phyloP scores from a whole-genome alignment of 768 basidiomycete genomes.

The Royoungia palumana region DNA sequence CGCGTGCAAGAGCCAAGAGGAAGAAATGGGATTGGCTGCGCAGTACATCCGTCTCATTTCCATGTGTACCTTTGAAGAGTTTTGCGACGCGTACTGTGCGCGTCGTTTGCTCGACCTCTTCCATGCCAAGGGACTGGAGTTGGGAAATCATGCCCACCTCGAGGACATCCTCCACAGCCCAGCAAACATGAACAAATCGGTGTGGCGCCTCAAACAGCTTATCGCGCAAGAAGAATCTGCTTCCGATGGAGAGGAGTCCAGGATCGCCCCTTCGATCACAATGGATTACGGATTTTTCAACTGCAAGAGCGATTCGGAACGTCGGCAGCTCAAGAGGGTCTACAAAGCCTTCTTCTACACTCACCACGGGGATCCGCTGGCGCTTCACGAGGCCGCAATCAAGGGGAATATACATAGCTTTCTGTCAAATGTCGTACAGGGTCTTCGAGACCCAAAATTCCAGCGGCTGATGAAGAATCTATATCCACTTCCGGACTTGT shows the following conservation, averaged over 20 bases:
- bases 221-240: neutral
- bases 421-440: constrained; percentile 18
- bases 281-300: constrained; percentile 17
- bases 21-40: neutral
- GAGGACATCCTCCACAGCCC: neutral
- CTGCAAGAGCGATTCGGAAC: constrained; percentile 5
- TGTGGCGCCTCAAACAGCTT: constrained; percentile 12
- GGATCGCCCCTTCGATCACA: neutral
- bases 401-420: constrained; percentile 31
- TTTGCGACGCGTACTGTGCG: constrained; percentile 1
- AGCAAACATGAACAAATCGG: constrained; percentile 5
- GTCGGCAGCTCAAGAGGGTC: constrained; percentile 25
- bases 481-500: constrained; percentile 16
- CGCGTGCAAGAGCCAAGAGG: constrained; percentile 9
- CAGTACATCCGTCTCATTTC: constrained; percentile 3
- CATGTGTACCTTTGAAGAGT: constrained; percentile 12
- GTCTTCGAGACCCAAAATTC: constrained; percentile 23
- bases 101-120: constrained; percentile 5
- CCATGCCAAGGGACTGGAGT: neutral
- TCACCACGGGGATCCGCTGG: constrained; percentile 25
- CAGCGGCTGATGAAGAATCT: constrained; percentile 31
- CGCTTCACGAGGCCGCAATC: constrained; percentile 36
- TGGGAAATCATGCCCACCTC: neutral
- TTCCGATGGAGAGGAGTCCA: neutral
- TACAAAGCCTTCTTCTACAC: constrained; percentile 34